Evolutionary conservation across 2,329 filamentous ascomycete species (phyloP), one percentile per base, ranked within the genome.

Genomic region (Botryotinia convoluta): DNA sequence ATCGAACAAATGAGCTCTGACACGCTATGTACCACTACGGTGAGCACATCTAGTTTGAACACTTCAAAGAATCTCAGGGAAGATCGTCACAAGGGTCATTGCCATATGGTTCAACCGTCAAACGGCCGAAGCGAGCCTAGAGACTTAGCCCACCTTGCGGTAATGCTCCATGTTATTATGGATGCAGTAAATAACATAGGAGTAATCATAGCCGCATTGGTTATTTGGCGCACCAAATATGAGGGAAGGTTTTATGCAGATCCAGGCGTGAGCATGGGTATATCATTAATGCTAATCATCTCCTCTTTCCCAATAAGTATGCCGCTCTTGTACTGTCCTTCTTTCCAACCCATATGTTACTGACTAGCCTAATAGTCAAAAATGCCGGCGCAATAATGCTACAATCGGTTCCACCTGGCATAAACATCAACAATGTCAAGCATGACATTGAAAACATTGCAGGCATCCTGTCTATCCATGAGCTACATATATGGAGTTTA

Each of bases 151-250:
- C 91, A 93, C 84, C 83, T 92, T 75, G 92, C 90, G 1, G 91
- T 93, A 1, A 79, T 94, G 18, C 82, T 93, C 22, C 92, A 95
- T 78, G 87, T 94, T 39, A 78, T 92, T 4, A 90, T 91, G 45
- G 92, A 95, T 78, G 91, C 91, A 8, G 85, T 92, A 75, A 94
- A 94, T 82, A 95, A 95, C 77, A 81, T 94, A 18, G 92, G 91
- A 16, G 92, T 95, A 74, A 93, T 94, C 67, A 83, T 91, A 51
- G 87, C 91, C 0, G 91, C 90, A 0, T 78, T 91, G 3, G 84
- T 93, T 45, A 91, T 94, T 80, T 93, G 91, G 92, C 84, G 90
- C 73, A 84, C 87, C 0, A 79, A 85, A 44, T 89, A 87, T 44
- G 83, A 87, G 1, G 84, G 81, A 5, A 85, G 90, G 48, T 93